Percentiles rank a stretch among this genome's conserved stretches.
phyloP scores from a whole-genome alignment of 1,284 basidiomycete species.

The Marasmius fiardii region DNA sequence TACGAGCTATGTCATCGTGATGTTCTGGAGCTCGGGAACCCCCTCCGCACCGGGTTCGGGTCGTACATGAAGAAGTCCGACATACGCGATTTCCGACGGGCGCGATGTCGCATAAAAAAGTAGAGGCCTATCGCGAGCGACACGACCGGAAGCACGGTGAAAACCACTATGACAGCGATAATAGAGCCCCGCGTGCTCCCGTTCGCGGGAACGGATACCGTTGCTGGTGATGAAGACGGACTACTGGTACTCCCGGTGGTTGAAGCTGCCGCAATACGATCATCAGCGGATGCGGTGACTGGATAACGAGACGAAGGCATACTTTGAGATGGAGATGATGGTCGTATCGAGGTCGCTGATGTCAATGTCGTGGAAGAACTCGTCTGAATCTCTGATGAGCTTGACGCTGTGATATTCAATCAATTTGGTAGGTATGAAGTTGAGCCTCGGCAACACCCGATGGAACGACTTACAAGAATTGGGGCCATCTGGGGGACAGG shows the following conservation, averaged over 20 bases:
- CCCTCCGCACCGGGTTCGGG: not conserved
- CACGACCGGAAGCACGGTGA: conserved; percentile 13
- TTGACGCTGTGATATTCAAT: not conserved
- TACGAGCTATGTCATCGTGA: not conserved
- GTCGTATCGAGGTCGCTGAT: not conserved
- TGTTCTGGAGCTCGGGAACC: not conserved
- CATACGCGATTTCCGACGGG: not conserved
- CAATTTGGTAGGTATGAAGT: not conserved
- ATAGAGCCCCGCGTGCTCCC: conserved; percentile 10
- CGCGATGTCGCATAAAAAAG: conserved; percentile 14
- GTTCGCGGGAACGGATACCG: not conserved
- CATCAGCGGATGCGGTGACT: too few relatives aligned
- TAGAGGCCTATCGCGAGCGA: conserved; percentile 16
- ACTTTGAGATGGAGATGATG: not conserved
- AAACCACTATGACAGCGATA: conserved; percentile 14
- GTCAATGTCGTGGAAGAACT: not conserved
- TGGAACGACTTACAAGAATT: too few relatives aligned
- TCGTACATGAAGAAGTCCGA: not conserved
- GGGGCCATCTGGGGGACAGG: too few relatives aligned
- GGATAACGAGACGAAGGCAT: not conserved
- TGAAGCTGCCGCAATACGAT: too few relatives aligned
- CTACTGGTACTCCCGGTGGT: too few relatives aligned
- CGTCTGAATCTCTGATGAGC: not conserved
- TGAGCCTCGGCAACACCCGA: too few relatives aligned
- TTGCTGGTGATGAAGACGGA: not conserved